A percentile compares a stretch with the other conserved stretches of the same genome.
phyloP scores from a whole-genome alignment of 768 basidiomycete species.

The Podaxis sp. region DNA sequence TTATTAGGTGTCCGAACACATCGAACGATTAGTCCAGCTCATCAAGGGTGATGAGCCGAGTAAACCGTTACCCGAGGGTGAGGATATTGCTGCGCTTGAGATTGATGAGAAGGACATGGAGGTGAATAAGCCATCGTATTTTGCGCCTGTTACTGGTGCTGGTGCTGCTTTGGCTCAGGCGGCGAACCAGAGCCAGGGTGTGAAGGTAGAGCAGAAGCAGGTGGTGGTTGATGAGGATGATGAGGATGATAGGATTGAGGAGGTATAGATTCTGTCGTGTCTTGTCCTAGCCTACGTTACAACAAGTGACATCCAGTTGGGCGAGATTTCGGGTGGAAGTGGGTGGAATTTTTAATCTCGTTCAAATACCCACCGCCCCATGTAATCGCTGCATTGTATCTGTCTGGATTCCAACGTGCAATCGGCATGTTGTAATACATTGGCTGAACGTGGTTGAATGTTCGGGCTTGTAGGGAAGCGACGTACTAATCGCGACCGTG shows the following conservation, averaged over 20 bases:
- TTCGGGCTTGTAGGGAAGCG: too few species aligned
- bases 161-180: conserved; percentile 15
- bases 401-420: too few species aligned
- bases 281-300: too few species aligned
- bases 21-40: conserved; percentile 85
- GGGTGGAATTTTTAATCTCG: too few species aligned
- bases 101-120: conserved; percentile 13
- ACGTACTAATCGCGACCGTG: too few species aligned
- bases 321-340: too few species aligned
- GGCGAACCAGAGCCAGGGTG: background rate
- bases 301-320: too few species aligned
- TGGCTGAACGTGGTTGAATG: too few species aligned
- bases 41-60: conserved; percentile 73
- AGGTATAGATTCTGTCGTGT: conserved; percentile 45
- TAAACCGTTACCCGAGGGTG: conserved; percentile 36
- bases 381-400: too few species aligned
- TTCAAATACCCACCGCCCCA: too few species aligned
- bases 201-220: conserved; percentile 10
- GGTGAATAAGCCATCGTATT: conserved; percentile 17
- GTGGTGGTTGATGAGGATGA: conserved; percentile 31
- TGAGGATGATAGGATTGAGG: conserved; percentile 72
- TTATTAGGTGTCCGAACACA: conserved; percentile 74
- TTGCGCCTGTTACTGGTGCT: conserved; percentile 8
- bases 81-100: conserved; percentile 21
- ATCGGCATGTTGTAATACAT: too few species aligned